Percentiles rank a stretch among this genome's conserved stretches.
These are phyloP conservation scores for Letharia lupina DNA, from an alignment of 495 filamentous ascomycete genomes.

Conservation along the genomic window DNA sequence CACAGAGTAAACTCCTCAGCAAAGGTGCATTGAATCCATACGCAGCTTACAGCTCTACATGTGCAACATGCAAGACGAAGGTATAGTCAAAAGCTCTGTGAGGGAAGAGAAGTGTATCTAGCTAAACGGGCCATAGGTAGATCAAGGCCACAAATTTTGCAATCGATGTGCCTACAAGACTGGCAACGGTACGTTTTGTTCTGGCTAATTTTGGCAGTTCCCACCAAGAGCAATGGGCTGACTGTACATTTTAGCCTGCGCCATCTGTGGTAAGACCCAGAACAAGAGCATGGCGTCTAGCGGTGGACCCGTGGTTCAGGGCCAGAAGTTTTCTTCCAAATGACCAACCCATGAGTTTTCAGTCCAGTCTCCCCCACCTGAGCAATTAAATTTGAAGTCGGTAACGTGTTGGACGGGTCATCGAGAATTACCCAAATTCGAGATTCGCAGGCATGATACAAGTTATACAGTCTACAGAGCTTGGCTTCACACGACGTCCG, in stretches of 20 bases:
- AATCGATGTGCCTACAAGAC: conserved; percentile 59
- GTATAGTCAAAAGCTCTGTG: background rate
- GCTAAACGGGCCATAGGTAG: conserved; percentile 28
- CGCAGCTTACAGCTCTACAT: conserved; percentile 56
- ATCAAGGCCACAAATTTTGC: conserved; percentile 54
- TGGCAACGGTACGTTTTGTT: conserved; percentile 41
- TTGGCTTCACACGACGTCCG: background rate
- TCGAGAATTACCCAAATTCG: no score
- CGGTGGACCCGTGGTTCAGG: conserved; percentile 48
- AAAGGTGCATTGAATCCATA: conserved; percentile 63
- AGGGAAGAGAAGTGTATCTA: background rate
- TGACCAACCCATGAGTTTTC: conserved; percentile 29
- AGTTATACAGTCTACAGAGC: background rate
- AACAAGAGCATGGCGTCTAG: conserved; percentile 40
- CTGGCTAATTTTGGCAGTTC: conserved; percentile 21
- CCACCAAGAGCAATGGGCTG: conserved; percentile 14
- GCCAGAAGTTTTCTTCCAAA: conserved; percentile 58
- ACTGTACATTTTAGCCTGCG: conserved; percentile 41
- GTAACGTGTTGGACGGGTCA: no score
- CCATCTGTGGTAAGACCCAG: conserved; percentile 56
- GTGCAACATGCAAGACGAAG: conserved; percentile 55
- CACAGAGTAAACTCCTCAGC: conserved; percentile 58
- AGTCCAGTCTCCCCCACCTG: background rate
- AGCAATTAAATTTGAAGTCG: background rate
- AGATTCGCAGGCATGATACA: no score